Base-by-base conservation (phyloP, 2,329 filamentous ascomycete species). In the Myriangium duriaei region DNA sequence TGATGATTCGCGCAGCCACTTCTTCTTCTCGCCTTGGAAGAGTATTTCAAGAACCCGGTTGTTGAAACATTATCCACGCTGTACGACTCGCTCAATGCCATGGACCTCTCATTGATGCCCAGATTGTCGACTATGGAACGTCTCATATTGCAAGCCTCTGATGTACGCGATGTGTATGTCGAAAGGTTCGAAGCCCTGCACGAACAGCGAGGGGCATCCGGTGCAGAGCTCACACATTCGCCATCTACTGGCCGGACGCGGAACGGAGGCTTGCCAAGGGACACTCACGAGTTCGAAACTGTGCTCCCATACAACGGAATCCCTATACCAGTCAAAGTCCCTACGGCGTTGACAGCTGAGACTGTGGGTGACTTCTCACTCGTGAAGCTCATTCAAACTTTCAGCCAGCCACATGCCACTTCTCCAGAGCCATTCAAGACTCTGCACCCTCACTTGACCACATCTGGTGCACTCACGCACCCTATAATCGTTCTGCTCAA, bases 151-250 rank as follows among this genome's bases (percentile, higher is more conserved):
- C 85, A 94, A 56, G 78, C 83, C 6, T 93, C 81, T 55, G 87
- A 95, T 50, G 87, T 86, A 50, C 93, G 92, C 56, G 91, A 98
- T 55, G 75, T 98, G 50, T 98, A 98, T 54, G 74, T 95, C 19
- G 91, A 98, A 55, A 98, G 96, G 55, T 98, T 98, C 51, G 86
- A 95, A 59, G 77, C 81, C 45, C 93, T 96, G 78, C 81, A 94
- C 40, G 75, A 87, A 47, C 82, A 83, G 61, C 76, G 84, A 30
- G 76, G 85, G 58, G 71, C 71, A 10, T 76, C 84, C 45, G 82
- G 75, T 42, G 64, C 63, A 28, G 47, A 53, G 32, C 29, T 26
- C n/a, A 30, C 36, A 2, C 38, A 40, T 4, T 39, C 38, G 5
- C 40, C 39, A 30, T 36, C 38, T 11, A 29, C 33, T 28, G 48